Percentiles rank a stretch among this genome's conserved stretches.
These are phyloP conservation scores for Cryomyces antarcticus DNA, from an alignment of 495 filamentous ascomycete species.

Conservation along the genomic window DNA sequence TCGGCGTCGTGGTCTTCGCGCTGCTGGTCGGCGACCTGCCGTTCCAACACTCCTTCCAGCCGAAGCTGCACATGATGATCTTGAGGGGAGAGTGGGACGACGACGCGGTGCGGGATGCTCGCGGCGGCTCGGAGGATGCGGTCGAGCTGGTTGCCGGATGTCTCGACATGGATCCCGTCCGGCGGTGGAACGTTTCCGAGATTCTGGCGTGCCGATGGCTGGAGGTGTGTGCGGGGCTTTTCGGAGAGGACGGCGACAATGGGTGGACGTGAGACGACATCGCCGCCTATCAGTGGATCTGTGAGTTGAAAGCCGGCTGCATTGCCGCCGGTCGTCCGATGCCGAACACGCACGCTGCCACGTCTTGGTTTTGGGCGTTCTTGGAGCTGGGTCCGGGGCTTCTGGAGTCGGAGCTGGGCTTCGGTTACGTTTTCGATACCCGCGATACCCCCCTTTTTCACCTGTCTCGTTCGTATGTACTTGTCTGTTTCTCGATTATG, in stretches of 20 bases:
- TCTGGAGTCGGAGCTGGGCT: too few relatives aligned
- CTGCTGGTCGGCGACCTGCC: conserved; percentile 46
- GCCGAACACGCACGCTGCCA: too few relatives aligned
- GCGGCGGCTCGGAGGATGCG: conserved; percentile 10
- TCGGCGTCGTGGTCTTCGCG: conserved; percentile 44
- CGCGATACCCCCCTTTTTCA: too few relatives aligned
- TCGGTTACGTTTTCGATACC: too few relatives aligned
- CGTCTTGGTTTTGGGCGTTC: too few relatives aligned
- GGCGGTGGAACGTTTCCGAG: conserved; percentile 17
- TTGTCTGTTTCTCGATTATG: too few relatives aligned
- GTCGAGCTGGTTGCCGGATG: conserved; percentile 20
- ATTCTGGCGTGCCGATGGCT: conserved; percentile 38
- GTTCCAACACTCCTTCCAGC: conserved; percentile 40
- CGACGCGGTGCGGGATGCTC: conserved; percentile 19
- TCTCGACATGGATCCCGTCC: conserved; percentile 17
- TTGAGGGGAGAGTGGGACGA: conserved; percentile 38
- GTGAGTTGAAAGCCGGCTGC: too few relatives aligned
- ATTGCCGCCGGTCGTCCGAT: too few relatives aligned
- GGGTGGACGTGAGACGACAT: not conserved
- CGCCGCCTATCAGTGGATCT: too few relatives aligned
- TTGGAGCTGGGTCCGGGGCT: too few relatives aligned
- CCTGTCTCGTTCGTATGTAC: too few relatives aligned
- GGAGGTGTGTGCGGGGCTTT: conserved; percentile 10
- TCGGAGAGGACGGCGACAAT: conserved; percentile 3
- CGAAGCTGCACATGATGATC: conserved; percentile 40